A percentile compares a stretch with the other conserved stretches of the same genome.
phyloP scores from a whole-genome alignment of 176 grass and related monocot genomes.

The Ananas comosus region DNA sequence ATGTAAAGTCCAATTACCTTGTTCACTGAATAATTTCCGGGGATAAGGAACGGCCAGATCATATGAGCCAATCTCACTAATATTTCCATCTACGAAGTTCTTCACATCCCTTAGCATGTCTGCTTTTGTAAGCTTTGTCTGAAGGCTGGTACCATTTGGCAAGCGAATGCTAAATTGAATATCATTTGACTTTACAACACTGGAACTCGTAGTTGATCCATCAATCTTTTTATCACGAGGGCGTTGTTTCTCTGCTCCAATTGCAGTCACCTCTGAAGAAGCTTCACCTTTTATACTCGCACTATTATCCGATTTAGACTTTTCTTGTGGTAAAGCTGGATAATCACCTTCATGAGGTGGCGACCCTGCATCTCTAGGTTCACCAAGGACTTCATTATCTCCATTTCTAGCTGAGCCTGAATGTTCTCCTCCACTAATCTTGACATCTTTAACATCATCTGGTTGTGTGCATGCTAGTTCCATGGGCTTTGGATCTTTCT shows the following conservation, averaged over 20 bases:
- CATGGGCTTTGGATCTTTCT: constrained; percentile 30
- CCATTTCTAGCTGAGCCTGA: constrained; percentile 19
- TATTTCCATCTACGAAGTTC: constrained; percentile 66
- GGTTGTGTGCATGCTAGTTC: constrained; percentile 27
- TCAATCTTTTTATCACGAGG: constrained; percentile 13
- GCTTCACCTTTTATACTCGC: not conserved
- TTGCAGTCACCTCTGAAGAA: constrained; percentile 10
- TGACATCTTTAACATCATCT: constrained; percentile 26
- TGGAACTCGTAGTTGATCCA: not conserved
- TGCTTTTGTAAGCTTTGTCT: constrained; percentile 63
- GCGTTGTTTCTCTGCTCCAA: constrained; percentile 25
- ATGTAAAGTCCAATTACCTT: constrained; percentile 42
- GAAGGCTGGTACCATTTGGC: constrained; percentile 64
- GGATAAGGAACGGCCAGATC: constrained; percentile 91
- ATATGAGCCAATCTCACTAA: constrained; percentile 36
- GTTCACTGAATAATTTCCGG: constrained; percentile 57
- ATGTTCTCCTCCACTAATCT: constrained; percentile 24
- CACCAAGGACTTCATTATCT: constrained; percentile 18
- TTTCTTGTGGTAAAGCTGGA: constrained; percentile 9
- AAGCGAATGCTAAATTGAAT: constrained; percentile 72
- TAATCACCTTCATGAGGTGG: constrained; percentile 6
- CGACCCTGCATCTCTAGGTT: constrained; percentile 16
- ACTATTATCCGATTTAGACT: constrained; percentile 11
- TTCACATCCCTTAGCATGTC: constrained; percentile 64
- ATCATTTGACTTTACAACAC: constrained; percentile 46